phyloP scores from a whole-genome alignment of 2,329 filamentous ascomycete genomes.

The Lecanoromycetidae sp. region DNA sequence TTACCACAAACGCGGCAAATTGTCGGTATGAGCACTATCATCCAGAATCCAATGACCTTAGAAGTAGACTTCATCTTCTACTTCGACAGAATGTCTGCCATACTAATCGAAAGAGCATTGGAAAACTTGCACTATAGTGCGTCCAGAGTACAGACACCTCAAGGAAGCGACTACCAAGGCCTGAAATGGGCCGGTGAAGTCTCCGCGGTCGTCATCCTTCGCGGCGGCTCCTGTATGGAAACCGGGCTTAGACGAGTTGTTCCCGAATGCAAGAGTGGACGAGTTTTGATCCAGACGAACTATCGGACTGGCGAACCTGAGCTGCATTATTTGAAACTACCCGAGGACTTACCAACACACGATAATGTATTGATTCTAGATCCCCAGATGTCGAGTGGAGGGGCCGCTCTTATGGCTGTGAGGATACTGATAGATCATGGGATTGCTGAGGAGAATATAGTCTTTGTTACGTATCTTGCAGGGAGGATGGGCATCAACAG shows the following conservation, averaged over 20 bases:
- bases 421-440: constrained; percentile 93
- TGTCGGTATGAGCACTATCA: constrained; percentile 76
- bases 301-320: constrained; percentile 78
- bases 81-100: constrained; percentile 76
- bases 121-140: constrained; percentile 63
- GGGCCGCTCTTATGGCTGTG: constrained; percentile 80
- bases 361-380: constrained; percentile 78
- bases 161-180: constrained; percentile 57
- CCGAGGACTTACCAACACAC: constrained; percentile 58
- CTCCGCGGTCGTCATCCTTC: constrained; percentile 76
- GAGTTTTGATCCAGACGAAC: constrained; percentile 83
- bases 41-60: constrained; percentile 65
- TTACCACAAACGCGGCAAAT: constrained; percentile 70
- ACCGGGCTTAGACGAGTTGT: constrained; percentile 79
- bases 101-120: constrained; percentile 72
- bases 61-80: constrained; percentile 96
- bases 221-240: constrained; percentile 80
- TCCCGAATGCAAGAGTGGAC: constrained; percentile 80
- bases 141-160: constrained; percentile 56
- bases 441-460: constrained; percentile 69
- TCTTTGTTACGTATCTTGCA: constrained; percentile 86
- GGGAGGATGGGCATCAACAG: constrained; percentile 74
- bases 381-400: constrained; percentile 88
- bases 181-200: constrained; percentile 59
- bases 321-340: constrained; percentile 76